Percentiles rank a stretch among this genome's conserved stretches.
Conservation (phyloP, 2,329 filamentous ascomycete species). For the Phialophora expanda region DNA sequence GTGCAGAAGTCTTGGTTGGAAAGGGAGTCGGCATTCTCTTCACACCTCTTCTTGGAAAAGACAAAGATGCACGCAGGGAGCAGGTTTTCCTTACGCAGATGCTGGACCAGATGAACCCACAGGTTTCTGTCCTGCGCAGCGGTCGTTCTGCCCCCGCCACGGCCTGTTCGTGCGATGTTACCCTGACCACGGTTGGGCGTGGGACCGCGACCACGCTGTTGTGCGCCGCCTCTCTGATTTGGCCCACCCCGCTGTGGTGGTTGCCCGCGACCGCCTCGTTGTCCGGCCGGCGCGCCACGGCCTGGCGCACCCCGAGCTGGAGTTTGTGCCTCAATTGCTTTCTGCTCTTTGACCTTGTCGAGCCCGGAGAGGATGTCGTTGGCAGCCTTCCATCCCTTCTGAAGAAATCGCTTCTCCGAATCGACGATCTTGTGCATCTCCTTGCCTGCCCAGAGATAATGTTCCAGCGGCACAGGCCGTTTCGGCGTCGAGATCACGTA, state of each 20-base stretch:
- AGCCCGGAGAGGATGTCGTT: conserved; percentile 80
- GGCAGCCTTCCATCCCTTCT: conserved; percentile 93
- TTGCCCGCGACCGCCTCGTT: conserved; percentile 57
- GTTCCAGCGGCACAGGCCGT: conserved; percentile 89
- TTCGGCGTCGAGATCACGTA: conserved; percentile 99
- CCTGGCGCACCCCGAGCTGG: conserved; percentile 42
- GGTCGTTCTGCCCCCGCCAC: conserved; percentile 82
- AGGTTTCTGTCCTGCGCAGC: conserved; percentile 94
- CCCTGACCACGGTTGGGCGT: conserved; percentile 68
- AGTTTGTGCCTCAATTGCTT: conserved; percentile 53
- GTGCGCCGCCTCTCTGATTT: conserved; percentile 58
- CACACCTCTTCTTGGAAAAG: conserved; percentile 96
- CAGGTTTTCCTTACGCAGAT: conserved; percentile 82
- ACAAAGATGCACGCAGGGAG: conserved; percentile 96
- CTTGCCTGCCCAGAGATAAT: conserved; percentile 95
- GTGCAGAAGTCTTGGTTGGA: conserved; percentile 96
- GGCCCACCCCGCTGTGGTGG: conserved; percentile 59
- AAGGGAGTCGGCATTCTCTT: conserved; percentile 94
- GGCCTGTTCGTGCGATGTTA: conserved; percentile 87
- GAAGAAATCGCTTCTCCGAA: conserved; percentile 86
- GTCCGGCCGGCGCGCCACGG: conserved; percentile 48
- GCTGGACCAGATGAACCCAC: conserved; percentile 95
- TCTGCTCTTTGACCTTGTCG: conserved; percentile 72
- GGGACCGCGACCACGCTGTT: conserved; percentile 59
- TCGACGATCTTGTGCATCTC: conserved; percentile 94